A percentile compares a stretch with the other conserved stretches of the same genome.
phyloP scores from a whole-genome alignment of 306 rosid species.

The Biancaea sappan region DNA sequence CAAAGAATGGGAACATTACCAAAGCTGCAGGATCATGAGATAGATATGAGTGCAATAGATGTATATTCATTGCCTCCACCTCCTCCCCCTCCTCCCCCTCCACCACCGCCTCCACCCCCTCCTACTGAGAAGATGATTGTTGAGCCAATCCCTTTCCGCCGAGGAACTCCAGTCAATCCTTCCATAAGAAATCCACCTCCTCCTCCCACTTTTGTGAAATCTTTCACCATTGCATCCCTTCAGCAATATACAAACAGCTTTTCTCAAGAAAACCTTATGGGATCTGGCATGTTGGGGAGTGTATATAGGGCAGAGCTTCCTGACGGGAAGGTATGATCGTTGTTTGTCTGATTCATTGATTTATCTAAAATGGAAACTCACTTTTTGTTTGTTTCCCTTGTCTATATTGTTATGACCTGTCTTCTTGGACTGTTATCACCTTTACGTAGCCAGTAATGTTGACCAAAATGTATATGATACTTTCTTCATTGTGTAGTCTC shows the following conservation, averaged over 20 bases:
- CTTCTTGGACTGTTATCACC: slow-evolving; percentile 21
- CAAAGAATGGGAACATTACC: slow-evolving; percentile 50
- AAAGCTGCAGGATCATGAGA: slow-evolving; percentile 56
- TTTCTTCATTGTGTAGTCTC: neutral
- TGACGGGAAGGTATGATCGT: slow-evolving; percentile 74
- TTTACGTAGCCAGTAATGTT: slow-evolving; percentile 3
- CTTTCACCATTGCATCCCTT: slow-evolving; percentile 83
- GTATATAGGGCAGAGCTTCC: slow-evolving; percentile 96
- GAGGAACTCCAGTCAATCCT: slow-evolving; percentile 49
- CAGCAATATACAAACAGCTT: slow-evolving; percentile 97
- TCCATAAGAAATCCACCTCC: slow-evolving; percentile 39
- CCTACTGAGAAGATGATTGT: slow-evolving; percentile 63
- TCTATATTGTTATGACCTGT: slow-evolving; percentile 4
- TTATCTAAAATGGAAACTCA: neutral
- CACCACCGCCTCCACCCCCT: neutral
- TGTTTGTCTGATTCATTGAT: slow-evolving; percentile 32
- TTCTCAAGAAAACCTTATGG: slow-evolving; percentile 82
- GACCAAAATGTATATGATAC: neutral
- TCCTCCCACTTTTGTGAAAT: slow-evolving; percentile 59
- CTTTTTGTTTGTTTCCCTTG: neutral
- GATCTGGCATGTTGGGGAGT: slow-evolving; percentile 87
- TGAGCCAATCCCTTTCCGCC: slow-evolving; percentile 50
- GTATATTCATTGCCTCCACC: slow-evolving; percentile 63
- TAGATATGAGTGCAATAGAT: slow-evolving; percentile 57
- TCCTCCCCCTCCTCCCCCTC: slow-evolving; percentile 38